Conservation (phyloP, 2,329 filamentous ascomycete species). For the Colletotrichum cereale region DNA sequence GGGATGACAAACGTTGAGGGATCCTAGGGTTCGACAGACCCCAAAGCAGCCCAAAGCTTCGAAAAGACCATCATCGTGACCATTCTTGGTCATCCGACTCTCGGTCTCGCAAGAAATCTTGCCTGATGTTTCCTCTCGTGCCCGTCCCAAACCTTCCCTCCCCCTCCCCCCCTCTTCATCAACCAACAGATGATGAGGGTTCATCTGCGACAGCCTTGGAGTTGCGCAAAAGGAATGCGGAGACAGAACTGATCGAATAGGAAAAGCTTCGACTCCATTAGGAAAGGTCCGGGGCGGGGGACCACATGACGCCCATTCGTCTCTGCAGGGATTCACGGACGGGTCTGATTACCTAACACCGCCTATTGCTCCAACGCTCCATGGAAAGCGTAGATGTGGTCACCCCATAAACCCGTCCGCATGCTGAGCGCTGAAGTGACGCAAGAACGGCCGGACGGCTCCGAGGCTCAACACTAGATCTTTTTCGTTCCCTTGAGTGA, state of each 20-base stretch:
- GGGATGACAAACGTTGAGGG: background rate
- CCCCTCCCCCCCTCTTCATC: background rate
- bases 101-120: background rate
- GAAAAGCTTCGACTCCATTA: conserved; percentile 9
- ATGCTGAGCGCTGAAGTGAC: conserved; percentile 6
- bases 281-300: conserved; percentile 2
- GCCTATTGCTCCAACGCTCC: background rate
- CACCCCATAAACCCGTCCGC: background rate
- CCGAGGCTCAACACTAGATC: background rate
- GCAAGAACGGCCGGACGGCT: conserved; percentile 4
- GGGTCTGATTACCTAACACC: background rate
- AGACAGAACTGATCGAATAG: background rate
- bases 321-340: background rate
- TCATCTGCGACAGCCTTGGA: background rate
- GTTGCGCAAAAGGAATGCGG: background rate
- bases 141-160: background rate
- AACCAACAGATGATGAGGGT: background rate
- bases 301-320: conserved; percentile 16
- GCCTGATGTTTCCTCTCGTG: conserved; percentile 1
- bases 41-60: background rate
- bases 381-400: background rate
- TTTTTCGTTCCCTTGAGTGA: background rate
- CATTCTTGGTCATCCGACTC: background rate
- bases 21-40: background rate
- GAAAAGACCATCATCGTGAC: background rate